Conservation (phyloP, 2,329 filamentous ascomycete genomes). For the Emergomyces africanus region DNA sequence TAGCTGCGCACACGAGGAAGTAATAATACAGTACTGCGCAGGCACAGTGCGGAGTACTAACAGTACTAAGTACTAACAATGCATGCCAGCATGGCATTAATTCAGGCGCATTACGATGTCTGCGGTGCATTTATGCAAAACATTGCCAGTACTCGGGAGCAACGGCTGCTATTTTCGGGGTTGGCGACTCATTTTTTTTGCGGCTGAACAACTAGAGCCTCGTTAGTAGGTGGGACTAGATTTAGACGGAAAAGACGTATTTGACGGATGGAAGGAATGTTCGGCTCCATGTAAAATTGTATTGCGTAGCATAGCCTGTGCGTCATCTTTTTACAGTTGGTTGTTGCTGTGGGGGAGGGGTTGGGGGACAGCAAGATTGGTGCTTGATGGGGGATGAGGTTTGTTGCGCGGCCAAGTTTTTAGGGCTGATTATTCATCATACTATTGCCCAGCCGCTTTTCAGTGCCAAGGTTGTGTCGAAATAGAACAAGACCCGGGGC, state of each 20-base stretch:
- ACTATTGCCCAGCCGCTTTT: no score
- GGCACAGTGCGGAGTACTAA: no score
- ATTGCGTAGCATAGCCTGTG: background rate
- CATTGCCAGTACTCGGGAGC: background rate
- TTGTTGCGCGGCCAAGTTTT: background rate
- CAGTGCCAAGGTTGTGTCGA: background rate
- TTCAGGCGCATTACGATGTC: background rate
- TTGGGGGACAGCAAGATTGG: background rate
- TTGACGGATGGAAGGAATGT: background rate
- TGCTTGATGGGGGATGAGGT: background rate
- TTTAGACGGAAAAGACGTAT: no score
- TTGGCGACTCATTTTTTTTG: background rate
- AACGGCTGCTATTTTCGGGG: background rate
- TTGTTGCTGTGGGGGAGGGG: background rate
- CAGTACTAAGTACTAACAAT: background rate
- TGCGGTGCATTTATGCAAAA: background rate
- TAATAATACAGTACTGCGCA: no score
- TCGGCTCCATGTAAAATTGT: background rate
- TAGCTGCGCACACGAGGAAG: background rate
- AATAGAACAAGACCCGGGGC: background rate
- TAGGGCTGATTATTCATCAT: background rate
- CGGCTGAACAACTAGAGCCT: background rate
- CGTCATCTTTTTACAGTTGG: no score
- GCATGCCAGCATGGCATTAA: background rate
- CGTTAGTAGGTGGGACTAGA: no score